Conservation (phyloP, 2,329 filamentous ascomycete species). For the Cladophialophora yegresii region DNA sequence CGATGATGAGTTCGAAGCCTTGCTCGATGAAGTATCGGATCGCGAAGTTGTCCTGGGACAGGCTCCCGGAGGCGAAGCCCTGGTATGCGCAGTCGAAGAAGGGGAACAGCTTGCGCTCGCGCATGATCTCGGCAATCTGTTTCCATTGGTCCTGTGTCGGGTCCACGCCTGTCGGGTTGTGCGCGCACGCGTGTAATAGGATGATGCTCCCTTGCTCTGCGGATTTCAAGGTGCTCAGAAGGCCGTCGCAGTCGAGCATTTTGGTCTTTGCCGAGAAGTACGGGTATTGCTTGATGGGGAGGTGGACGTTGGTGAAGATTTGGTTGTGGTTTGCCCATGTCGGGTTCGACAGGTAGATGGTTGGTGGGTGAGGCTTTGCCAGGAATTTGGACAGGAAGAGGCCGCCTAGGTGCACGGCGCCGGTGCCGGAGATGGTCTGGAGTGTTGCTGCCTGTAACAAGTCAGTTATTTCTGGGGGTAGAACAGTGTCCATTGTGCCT, state of each 20-base stretch:
- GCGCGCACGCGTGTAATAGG: conserved; percentile 90
- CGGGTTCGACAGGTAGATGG: conserved; percentile 87
- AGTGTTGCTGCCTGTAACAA: conserved; percentile 64
- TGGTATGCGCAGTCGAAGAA: conserved; percentile 98
- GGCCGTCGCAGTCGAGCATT: conserved; percentile 87
- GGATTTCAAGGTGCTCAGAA: conserved; percentile 69
- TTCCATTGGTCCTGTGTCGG: conserved; percentile 93
- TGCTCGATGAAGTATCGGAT: conserved; percentile 91
- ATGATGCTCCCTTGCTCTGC: conserved; percentile 82
- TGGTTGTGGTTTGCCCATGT: conserved; percentile 99
- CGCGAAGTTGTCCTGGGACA: conserved; percentile 83
- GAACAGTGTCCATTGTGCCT: conserved; percentile 36
- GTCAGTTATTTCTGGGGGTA: neutral
- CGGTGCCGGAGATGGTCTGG: conserved; percentile 96
- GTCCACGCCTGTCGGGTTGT: conserved; percentile 97
- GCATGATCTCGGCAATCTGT: conserved; percentile 77
- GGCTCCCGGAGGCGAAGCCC: conserved; percentile 90
- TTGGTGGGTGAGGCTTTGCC: conserved; percentile 60
- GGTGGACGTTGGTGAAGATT: conserved; percentile 88
- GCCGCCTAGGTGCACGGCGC: conserved; percentile 87
- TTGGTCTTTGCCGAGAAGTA: conserved; percentile 91
- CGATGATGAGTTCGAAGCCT: conserved; percentile 71
- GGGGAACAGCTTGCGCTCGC: conserved; percentile 80
- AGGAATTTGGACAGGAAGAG: conserved; percentile 95
- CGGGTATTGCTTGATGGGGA: conserved; percentile 79